A percentile compares a stretch with the other conserved stretches of the same genome.
These are phyloP conservation scores for Heterobasidion parviporum DNA, from an alignment of 1,284 basidiomycete species.

Conservation along the genomic window DNA sequence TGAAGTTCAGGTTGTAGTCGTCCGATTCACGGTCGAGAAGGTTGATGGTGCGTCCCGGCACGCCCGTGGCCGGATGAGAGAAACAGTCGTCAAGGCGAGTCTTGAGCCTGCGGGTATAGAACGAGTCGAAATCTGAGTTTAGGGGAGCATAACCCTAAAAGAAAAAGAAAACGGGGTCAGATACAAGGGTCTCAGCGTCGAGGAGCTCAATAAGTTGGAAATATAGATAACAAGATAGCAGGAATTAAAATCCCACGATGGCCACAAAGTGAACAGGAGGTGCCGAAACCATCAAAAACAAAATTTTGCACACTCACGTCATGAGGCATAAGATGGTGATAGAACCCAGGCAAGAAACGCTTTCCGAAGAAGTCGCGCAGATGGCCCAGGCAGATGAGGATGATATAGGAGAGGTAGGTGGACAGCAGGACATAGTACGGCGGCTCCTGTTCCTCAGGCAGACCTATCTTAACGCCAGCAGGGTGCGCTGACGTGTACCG, in stretches of 20 bases:
- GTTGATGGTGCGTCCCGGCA: constrained; percentile 89
- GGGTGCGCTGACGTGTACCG: constrained; percentile 61
- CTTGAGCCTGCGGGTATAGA: constrained; percentile 96
- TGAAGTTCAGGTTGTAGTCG: constrained; percentile 79
- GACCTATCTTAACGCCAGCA: constrained; percentile 37
- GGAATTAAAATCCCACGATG: neutral
- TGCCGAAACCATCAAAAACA: neutral
- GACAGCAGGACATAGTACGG: constrained; percentile 87
- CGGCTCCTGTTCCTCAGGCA: constrained; percentile 66
- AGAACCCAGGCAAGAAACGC: constrained; percentile 63
- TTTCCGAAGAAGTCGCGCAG: constrained; percentile 94
- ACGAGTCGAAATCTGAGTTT: constrained; percentile 98
- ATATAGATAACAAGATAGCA: constrained; percentile 1
- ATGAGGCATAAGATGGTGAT: constrained; percentile 75
- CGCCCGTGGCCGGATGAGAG: constrained; percentile 87
- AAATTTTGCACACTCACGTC: constrained; percentile 47
- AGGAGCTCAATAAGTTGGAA: neutral
- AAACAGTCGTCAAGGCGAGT: constrained; percentile 95
- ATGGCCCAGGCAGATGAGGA: constrained; percentile 88
- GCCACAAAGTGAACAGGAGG: too few relatives aligned
- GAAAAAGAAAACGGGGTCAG: constrained; percentile 5
- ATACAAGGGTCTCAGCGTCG: neutral
- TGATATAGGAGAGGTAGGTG: constrained; percentile 88
- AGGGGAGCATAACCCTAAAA: constrained; percentile 88
- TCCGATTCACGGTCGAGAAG: constrained; percentile 80